Conservation (phyloP, 2,329 filamentous ascomycete genomes). For the Blastomyces parvus region DNA sequence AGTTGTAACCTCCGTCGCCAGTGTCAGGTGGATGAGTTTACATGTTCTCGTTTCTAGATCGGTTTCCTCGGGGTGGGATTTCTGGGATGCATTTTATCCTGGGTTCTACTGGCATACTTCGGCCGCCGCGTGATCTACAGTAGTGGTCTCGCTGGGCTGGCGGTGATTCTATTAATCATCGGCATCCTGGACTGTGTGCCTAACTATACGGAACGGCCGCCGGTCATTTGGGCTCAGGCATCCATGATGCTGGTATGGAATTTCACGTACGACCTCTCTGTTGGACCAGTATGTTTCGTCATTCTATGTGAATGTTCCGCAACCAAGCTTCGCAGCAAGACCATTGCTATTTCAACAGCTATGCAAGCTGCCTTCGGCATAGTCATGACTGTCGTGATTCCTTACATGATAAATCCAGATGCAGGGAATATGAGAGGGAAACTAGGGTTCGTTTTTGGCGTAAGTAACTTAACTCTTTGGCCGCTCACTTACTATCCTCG, state of each 20-base stretch:
- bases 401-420: constrained; percentile 35
- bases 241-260: constrained; percentile 32
- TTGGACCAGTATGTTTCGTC: constrained; percentile 38
- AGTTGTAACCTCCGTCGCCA: constrained; percentile 9
- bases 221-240: constrained; percentile 27
- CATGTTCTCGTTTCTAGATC: constrained; percentile 16
- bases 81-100: constrained; percentile 30
- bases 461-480: constrained; percentile 15
- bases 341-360: constrained; percentile 35
- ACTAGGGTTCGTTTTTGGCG: constrained; percentile 28
- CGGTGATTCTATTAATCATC: constrained; percentile 28
- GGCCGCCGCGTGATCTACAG: constrained; percentile 29
- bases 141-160: constrained; percentile 25
- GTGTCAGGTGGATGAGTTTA: neutral
- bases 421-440: constrained; percentile 27
- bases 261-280: constrained; percentile 33
- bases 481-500: neutral
- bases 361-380: constrained; percentile 34
- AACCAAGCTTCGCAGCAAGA: constrained; percentile 37
- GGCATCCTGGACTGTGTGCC: constrained; percentile 35
- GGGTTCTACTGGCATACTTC: constrained; percentile 26
- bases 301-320: constrained; percentile 41
- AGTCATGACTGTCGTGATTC: constrained; percentile 33
- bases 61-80: constrained; percentile 32
- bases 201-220: constrained; percentile 18